Evolutionary conservation across 176 grass and related monocot genomes (phyloP).

Genomic region (Aegilops longissima): DNA sequence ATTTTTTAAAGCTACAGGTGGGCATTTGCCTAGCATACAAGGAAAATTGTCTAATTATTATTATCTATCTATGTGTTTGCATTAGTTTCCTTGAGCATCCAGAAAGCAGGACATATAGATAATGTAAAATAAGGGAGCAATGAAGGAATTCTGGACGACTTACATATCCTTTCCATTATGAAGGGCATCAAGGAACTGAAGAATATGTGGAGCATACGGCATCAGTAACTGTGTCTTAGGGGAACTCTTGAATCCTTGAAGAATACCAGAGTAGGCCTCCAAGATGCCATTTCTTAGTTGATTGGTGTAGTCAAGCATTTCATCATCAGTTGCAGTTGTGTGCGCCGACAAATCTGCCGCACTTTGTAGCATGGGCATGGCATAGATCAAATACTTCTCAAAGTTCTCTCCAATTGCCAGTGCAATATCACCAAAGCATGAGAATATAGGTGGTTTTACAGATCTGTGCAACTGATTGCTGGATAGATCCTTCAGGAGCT

Average conservation of each 20-base stretch:
- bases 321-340: conserved; percentile 61
- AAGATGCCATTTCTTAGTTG: conserved; percentile 81
- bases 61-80: background rate
- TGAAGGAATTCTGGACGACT: conserved; percentile 18
- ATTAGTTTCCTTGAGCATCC: background rate
- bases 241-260: conserved; percentile 89
- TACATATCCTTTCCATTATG: conserved; percentile 82
- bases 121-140: background rate
- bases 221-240: conserved; percentile 69
- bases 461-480: conserved; percentile 77
- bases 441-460: conserved; percentile 85
- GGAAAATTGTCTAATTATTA: background rate
- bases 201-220: conserved; percentile 66
- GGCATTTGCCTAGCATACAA: conserved; percentile 3
- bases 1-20: conserved; percentile 1
- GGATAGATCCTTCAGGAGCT: conserved; percentile 77
- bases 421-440: conserved; percentile 86
- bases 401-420: conserved; percentile 88
- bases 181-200: conserved; percentile 76
- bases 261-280: conserved; percentile 92
- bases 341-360: conserved; percentile 74
- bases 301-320: conserved; percentile 85
- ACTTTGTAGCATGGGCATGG: conserved; percentile 91
- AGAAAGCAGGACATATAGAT: conserved; percentile 1
- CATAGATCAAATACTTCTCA: conserved; percentile 88